These are phyloP conservation scores for Skeletonema costatum DNA, from an alignment of 108 stramenopile genomes.

Conservation along the genomic window DNA sequence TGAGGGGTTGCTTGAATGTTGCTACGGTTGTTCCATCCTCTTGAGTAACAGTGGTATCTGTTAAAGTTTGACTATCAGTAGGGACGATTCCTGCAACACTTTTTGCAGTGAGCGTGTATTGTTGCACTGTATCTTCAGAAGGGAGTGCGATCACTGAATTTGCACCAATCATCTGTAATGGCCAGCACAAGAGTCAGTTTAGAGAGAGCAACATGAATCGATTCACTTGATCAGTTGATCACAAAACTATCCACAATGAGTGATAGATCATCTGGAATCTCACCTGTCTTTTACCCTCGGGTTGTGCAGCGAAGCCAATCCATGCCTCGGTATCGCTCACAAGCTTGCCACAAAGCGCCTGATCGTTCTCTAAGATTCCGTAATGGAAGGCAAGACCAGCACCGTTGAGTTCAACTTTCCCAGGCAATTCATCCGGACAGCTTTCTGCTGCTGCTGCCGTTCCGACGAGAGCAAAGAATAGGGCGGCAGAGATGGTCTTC, in stretches of 20 bases:
- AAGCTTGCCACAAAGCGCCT: neutral
- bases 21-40: constrained; percentile 36
- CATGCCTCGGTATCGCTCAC: neutral
- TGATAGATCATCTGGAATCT: constrained; percentile 1
- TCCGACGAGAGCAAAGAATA: neutral
- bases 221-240: constrained; percentile 12
- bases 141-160: constrained; percentile 37
- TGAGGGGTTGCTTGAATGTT: constrained; percentile 58
- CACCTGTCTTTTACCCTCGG: neutral
- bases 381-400: neutral
- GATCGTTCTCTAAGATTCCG: neutral
- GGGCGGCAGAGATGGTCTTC: neutral
- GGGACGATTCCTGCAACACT: constrained; percentile 17
- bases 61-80: constrained; percentile 53
- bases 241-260: constrained; percentile 8
- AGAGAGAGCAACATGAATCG: neutral
- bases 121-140: constrained; percentile 16
- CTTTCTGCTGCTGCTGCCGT: neutral
- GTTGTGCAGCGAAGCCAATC: neutral
- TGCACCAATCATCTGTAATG: constrained; percentile 21
- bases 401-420: neutral
- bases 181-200: neutral
- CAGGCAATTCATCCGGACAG: neutral
- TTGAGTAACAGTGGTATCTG: constrained; percentile 45
- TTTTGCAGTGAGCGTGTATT: constrained; percentile 49